phyloP scores from a whole-genome alignment of 371 early-diverging fungal species.

The Phascolomyces articulosus region DNA sequence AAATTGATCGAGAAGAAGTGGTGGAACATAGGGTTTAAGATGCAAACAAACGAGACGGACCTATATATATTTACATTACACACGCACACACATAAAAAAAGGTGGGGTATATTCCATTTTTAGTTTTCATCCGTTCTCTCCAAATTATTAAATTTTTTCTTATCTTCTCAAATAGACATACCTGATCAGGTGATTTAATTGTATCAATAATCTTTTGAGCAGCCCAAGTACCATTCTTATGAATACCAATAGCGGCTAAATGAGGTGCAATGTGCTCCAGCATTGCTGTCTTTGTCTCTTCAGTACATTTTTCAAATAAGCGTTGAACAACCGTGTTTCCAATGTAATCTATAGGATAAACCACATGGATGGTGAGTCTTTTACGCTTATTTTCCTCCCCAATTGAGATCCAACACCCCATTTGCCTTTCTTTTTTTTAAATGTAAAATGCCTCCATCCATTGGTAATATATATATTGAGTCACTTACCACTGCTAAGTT shows the following conservation, averaged over 20 bases:
- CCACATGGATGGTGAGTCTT: too few species aligned
- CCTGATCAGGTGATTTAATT: conserved; percentile 67
- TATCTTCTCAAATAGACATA: conserved; percentile 23
- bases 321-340: conserved; percentile 88
- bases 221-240: conserved; percentile 95
- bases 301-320: conserved; percentile 71
- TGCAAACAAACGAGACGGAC: conserved; percentile 40
- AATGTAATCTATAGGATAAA: conserved; percentile 38
- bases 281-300: conserved; percentile 59
- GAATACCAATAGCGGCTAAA: conserved; percentile 82
- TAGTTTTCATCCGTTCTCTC: neutral
- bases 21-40: conserved; percentile 71
- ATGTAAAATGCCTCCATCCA: too few species aligned
- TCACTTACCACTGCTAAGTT: conserved; percentile 83
- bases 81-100: neutral
- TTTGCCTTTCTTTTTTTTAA: too few species aligned
- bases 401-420: too few species aligned
- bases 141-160: neutral
- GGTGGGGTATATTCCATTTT: too few species aligned
- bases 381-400: too few species aligned
- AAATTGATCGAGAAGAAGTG: conserved; percentile 87
- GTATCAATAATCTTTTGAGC: conserved; percentile 88
- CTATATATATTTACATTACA: conserved; percentile 7
- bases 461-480: too few species aligned
- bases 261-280: conserved; percentile 66